Conservation (phyloP, 1,284 basidiomycete genomes). For the Polyporus tsugae region DNA sequence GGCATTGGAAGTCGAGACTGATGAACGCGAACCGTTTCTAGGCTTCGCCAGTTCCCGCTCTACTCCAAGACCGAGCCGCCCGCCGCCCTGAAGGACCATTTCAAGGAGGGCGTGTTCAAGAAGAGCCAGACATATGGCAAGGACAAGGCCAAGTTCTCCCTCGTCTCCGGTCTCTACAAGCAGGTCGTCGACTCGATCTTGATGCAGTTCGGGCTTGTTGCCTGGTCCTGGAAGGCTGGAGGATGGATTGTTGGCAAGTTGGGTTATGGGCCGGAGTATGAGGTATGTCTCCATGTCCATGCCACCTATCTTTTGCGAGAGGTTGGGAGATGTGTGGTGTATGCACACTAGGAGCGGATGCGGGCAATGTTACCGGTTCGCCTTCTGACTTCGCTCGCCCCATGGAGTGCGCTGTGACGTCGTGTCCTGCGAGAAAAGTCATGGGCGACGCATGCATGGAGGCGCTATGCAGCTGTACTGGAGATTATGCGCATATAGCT, state of each 20-base stretch:
- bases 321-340: not conserved
- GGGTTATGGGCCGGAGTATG: slow-evolving; percentile 72
- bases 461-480: not conserved
- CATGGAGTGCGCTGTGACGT: no score
- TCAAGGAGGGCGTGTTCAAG: slow-evolving; percentile 77
- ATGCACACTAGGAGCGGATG: not conserved
- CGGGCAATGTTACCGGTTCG: not conserved
- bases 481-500: not conserved
- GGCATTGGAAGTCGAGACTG: not conserved
- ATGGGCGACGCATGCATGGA: not conserved
- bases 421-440: no score
- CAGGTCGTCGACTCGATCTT: slow-evolving; percentile 77
- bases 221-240: slow-evolving; percentile 78
- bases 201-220: slow-evolving; percentile 81
- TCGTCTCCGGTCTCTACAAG: slow-evolving; percentile 79
- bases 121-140: slow-evolving; percentile 93
- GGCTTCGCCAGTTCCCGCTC: slow-evolving; percentile 85
- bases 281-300: slow-evolving; percentile 53
- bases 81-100: slow-evolving; percentile 74
- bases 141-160: slow-evolving; percentile 90
- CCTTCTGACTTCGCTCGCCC: no score
- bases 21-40: slow-evolving; percentile 39
- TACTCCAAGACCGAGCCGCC: slow-evolving; percentile 87
- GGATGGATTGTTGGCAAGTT: slow-evolving; percentile 59
- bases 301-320: not conserved